These are phyloP conservation scores for Solanum chacoense DNA, from an alignment of 305 asterid species.

Conservation along the genomic window DNA sequence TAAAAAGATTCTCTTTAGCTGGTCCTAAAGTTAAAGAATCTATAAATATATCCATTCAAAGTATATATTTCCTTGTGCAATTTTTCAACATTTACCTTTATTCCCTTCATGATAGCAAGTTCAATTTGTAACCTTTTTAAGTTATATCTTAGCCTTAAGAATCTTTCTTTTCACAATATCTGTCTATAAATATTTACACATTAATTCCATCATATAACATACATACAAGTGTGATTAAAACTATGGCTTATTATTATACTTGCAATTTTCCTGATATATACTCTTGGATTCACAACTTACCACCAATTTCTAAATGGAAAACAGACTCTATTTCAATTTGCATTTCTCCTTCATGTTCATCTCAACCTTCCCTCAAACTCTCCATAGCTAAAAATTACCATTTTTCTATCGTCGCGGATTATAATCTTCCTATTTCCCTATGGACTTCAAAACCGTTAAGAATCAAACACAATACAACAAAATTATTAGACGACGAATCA, in stretches of 20 bases:
- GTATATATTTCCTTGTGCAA: neutral
- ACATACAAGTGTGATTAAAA: neutral
- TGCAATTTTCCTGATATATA: slow-evolving; percentile 37
- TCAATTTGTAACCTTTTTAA: neutral
- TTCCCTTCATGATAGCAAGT: neutral
- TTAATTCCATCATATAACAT: neutral
- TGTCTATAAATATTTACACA: neutral
- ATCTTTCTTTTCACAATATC: neutral
- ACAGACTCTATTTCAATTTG: slow-evolving; percentile 16
- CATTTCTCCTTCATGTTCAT: slow-evolving; percentile 13
- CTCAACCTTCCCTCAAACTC: slow-evolving; percentile 46
- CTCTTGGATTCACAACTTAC: slow-evolving; percentile 48
- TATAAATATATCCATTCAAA: neutral
- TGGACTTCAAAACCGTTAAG: slow-evolving; percentile 60
- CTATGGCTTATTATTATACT: slow-evolving; percentile 5
- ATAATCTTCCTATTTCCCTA: slow-evolving; percentile 39
- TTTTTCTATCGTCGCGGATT: slow-evolving; percentile 40
- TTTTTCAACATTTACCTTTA: neutral
- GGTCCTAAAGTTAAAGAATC: neutral
- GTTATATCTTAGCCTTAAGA: neutral
- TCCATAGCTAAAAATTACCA: slow-evolving; percentile 26
- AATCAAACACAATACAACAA: slow-evolving; percentile 10
- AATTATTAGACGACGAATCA: slow-evolving; percentile 8
- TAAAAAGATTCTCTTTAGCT: neutral
- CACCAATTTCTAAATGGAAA: slow-evolving; percentile 36